Conservation (phyloP, 2,329 filamentous ascomycete species). For the Verticillium klebahnii region DNA sequence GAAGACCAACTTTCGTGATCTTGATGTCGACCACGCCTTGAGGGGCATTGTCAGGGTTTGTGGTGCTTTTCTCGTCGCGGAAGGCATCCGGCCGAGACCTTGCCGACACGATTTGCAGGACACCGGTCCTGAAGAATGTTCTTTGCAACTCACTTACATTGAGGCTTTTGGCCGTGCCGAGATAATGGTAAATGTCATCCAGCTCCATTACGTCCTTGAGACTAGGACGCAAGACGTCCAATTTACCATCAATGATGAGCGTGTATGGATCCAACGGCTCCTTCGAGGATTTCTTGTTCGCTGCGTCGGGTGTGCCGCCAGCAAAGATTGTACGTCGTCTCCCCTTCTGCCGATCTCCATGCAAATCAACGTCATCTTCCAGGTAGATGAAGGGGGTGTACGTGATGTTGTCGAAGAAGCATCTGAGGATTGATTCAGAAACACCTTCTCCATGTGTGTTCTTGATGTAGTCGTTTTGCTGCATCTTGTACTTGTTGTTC, state of each 20-base stretch:
- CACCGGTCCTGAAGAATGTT: slow-evolving; percentile 85
- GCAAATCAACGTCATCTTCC: slow-evolving; percentile 82
- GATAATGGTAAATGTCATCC: slow-evolving; percentile 87
- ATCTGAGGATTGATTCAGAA: slow-evolving; percentile 88
- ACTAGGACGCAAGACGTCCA: slow-evolving; percentile 77
- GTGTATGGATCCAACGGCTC: slow-evolving; percentile 96
- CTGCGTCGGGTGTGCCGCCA: slow-evolving; percentile 56
- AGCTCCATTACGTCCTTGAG: slow-evolving; percentile 89
- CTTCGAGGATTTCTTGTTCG: slow-evolving; percentile 57
- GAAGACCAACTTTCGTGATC: slow-evolving; percentile 87
- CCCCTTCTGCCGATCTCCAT: slow-evolving; percentile 69
- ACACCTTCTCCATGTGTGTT: slow-evolving; percentile 90
- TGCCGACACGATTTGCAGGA: slow-evolving; percentile 91
- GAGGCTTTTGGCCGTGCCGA: slow-evolving; percentile 69
- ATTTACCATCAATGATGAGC: slow-evolving; percentile 82
- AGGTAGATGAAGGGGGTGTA: slow-evolving; percentile 99
- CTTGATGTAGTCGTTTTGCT: slow-evolving; percentile 89
- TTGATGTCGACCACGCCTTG: slow-evolving; percentile 96
- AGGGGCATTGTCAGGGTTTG: slow-evolving; percentile 80
- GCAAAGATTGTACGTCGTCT: slow-evolving; percentile 68
- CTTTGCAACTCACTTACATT: slow-evolving; percentile 80
- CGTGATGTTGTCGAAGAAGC: slow-evolving; percentile 97
- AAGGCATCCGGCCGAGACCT: slow-evolving; percentile 93
- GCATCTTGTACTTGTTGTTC: slow-evolving; percentile 99
- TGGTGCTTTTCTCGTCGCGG: slow-evolving; percentile 79